These are phyloP conservation scores for Maudiozyma saulgeensis DNA, from an alignment of 805 yeast species.

Conservation along the genomic window DNA sequence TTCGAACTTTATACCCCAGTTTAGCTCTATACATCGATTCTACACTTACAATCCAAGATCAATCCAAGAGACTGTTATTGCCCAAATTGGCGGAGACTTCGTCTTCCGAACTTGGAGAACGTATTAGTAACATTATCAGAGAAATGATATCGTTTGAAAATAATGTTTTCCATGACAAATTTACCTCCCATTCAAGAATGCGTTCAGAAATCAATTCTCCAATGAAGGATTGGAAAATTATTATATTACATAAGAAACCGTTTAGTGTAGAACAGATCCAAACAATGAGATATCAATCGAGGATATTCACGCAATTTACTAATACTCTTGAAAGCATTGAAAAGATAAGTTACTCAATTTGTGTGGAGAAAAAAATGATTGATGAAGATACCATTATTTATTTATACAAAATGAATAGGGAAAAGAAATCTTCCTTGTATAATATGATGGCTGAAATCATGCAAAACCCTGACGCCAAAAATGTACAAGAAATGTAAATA, in stretches of 20 bases:
- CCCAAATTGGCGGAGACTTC: not conserved
- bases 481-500: not conserved
- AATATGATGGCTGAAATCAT: not conserved
- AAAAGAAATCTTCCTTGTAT: not conserved
- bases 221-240: constrained; percentile 12
- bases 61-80: not conserved
- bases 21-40: constrained; percentile 4
- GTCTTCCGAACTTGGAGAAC: not conserved
- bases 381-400: constrained; percentile 16
- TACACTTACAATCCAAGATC: not conserved
- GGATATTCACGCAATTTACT: constrained; percentile 15
- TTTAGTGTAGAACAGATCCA: constrained; percentile 9
- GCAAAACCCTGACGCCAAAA: not conserved
- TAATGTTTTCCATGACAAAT: constrained; percentile 7
- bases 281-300: constrained; percentile 10
- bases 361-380: constrained; percentile 15
- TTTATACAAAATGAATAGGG: constrained; percentile 9
- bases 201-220: constrained; percentile 5
- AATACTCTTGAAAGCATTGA: constrained; percentile 9
- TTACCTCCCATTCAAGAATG: constrained; percentile 2
- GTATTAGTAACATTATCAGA: constrained; percentile 4
- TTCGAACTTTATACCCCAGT: constrained; percentile 16
- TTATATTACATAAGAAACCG: constrained; percentile 8
- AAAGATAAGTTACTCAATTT: constrained; percentile 8
- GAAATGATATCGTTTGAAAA: constrained; percentile 7